Evolutionary conservation across 1,139 yeast genomes (phyloP), one percentile per base, ranked within the genome.

Genomic region (Suhomyces maxii): DNA sequence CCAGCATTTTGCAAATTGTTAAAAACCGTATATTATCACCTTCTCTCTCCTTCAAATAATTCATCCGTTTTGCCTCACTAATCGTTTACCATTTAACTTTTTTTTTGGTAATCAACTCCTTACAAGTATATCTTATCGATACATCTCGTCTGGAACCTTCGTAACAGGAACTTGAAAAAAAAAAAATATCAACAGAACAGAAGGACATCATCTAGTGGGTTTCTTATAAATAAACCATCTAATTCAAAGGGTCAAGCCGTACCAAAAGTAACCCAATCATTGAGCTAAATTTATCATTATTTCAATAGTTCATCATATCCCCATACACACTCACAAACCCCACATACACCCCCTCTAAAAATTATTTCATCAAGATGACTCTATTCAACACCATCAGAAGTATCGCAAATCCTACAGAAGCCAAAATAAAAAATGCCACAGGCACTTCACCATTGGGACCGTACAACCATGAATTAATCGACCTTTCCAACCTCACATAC

Each of bases 361-460:
- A 11, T 33, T 23, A 14, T 37, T 34, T 37, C 37, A 9, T 25
- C 33, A 26, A 12, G 26, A 39, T 39, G 42, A 36, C 42, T 7
- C 14, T 41, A 12, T 32, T 41, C 34, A 41, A 26, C 7, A 34
- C 41, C 26, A 37, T 46, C 41, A 39, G 35, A 30, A 40, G 41
- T 32, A 36, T 50, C 38, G 46, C 51, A 26, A 50, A 49, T 35
- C 51, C 56, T 3, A 49, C 58, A 8, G 58, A 52, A 36, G 41
- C 56, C 11, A 52, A 53, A 40, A 37, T 49, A 5, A 47, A 47
- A 12, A 44, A 43, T 12, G 72, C 77, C 18, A 72, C 76, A n/a
- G 65, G 60, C 52, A 62, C 57, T 37, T 73, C 71, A 41, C 67
- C 71, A 1, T 56, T 68, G 51, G 78, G 78, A 1, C 78, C 78